These are phyloP conservation scores for Emergomyces orientalis DNA, from an alignment of 2,329 filamentous ascomycete species.

Conservation along the genomic window DNA sequence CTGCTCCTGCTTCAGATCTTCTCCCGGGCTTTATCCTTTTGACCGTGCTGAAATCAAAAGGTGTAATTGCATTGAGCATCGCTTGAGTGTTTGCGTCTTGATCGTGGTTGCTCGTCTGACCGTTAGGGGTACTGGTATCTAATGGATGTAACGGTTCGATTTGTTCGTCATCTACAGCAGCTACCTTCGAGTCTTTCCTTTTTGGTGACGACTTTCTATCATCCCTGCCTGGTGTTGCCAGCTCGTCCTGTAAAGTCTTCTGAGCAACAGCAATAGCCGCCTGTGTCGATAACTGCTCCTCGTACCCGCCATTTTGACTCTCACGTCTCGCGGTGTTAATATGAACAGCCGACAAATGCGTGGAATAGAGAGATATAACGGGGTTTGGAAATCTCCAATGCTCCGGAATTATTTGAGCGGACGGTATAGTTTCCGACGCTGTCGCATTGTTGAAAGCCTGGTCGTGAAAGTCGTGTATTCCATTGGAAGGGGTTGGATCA, in stretches of 20 bases:
- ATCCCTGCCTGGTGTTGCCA: conserved; percentile 23
- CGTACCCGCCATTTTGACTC: conserved; percentile 19
- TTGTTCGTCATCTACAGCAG: neutral
- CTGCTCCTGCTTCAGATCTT: neutral
- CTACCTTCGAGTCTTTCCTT: neutral
- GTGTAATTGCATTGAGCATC: conserved; percentile 33
- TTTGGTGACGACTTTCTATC: neutral
- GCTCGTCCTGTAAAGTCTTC: conserved; percentile 32
- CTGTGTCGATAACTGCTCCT: conserved; percentile 33
- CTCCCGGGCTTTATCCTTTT: conserved; percentile 17
- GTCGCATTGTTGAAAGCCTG: conserved; percentile 9
- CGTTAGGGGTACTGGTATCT: neutral
- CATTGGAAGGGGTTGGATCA: conserved; percentile 8
- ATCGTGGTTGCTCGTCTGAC: neutral
- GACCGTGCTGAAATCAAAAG: conserved; percentile 31
- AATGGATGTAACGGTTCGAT: neutral
- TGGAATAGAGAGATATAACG: conserved; percentile 32
- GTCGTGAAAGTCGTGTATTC: conserved; percentile 10
- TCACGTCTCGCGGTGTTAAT: conserved; percentile 16
- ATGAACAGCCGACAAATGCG: conserved; percentile 23
- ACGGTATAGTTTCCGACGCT: conserved; percentile 27
- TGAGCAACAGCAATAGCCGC: conserved; percentile 32
- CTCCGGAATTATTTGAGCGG: conserved; percentile 29
- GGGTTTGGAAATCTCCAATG: conserved; percentile 24
- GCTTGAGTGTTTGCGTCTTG: neutral